Conservation (phyloP, 2,329 filamentous ascomycete genomes). For the Fusarium xyrophilum region DNA sequence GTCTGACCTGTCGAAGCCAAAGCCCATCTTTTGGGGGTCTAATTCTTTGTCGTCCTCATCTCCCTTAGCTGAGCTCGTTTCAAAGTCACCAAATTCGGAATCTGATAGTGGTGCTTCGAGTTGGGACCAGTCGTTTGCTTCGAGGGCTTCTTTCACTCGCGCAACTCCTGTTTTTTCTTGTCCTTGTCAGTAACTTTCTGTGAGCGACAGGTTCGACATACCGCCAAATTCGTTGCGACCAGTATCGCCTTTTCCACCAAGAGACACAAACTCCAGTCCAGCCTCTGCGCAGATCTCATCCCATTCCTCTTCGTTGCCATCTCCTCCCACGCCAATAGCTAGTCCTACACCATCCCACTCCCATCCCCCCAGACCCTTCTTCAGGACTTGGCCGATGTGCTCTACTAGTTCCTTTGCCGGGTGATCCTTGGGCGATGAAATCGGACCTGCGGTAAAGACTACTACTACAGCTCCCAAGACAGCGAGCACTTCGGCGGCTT, state of each 20-base stretch:
- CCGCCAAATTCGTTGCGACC: constrained; percentile 66
- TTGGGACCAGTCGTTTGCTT: constrained; percentile 70
- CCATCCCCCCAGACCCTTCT: constrained; percentile 65
- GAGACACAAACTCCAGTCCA: constrained; percentile 69
- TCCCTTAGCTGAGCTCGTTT: constrained; percentile 46
- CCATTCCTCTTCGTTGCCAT: constrained; percentile 61
- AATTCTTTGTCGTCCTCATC: constrained; percentile 46
- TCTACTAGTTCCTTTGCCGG: constrained; percentile 53
- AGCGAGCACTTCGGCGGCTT: constrained; percentile 67
- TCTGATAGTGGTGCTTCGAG: constrained; percentile 34
- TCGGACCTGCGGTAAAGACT: constrained; percentile 45
- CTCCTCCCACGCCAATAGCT: constrained; percentile 62
- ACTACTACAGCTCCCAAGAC: constrained; percentile 67
- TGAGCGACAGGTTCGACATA: constrained; percentile 41
- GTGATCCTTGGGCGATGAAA: constrained; percentile 13
- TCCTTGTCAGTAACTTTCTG: constrained; percentile 25
- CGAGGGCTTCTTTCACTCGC: constrained; percentile 66
- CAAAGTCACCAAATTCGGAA: constrained; percentile 45
- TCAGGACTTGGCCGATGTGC: constrained; percentile 62
- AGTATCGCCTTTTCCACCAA: constrained; percentile 48
- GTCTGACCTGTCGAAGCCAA: constrained; percentile 60
- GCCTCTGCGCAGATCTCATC: constrained; percentile 64
- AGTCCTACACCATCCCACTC: constrained; percentile 70
- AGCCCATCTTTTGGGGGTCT: constrained; percentile 58
- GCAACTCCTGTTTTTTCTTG: constrained; percentile 66